A percentile compares a stretch with the other conserved stretches of the same genome.
Conservation (phyloP, 306 rosid genomes). For the Astragalus glycyphyllos region DNA sequence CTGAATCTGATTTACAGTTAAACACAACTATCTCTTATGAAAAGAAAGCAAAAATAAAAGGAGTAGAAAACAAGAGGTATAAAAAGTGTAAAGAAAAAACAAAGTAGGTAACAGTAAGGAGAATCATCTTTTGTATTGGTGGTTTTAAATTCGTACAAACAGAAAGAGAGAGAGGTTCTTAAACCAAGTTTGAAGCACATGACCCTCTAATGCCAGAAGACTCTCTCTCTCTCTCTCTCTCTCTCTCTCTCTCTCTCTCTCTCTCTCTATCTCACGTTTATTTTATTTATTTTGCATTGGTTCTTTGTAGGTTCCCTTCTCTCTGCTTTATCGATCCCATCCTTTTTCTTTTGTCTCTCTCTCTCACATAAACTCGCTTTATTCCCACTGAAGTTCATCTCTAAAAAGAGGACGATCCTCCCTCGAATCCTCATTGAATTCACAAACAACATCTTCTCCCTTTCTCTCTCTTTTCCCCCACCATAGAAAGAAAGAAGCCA, state of each 20-base stretch:
- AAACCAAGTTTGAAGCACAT: slow-evolving; percentile 82
- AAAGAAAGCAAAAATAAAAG: slow-evolving; percentile 47
- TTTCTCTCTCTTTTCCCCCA: slow-evolving; percentile 49
- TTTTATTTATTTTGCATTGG: slow-evolving; percentile 61
- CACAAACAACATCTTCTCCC: slow-evolving; percentile 63
- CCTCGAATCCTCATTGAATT: slow-evolving; percentile 81
- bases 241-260: too few species aligned
- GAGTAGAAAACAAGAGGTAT: slow-evolving; percentile 34
- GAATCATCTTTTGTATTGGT: slow-evolving; percentile 75
- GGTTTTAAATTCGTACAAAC: slow-evolving; percentile 74
- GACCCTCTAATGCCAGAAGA: slow-evolving; percentile 81
- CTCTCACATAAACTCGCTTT: slow-evolving; percentile 59
- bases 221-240: too few species aligned
- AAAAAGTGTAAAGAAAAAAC: slow-evolving; percentile 50
- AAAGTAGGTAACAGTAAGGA: slow-evolving; percentile 57
- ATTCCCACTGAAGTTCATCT: slow-evolving; percentile 81
- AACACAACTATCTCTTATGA: slow-evolving; percentile 11
- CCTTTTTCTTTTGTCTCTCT: slow-evolving; percentile 53
- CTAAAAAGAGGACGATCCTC: slow-evolving; percentile 87
- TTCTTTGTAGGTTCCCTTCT: slow-evolving; percentile 73
- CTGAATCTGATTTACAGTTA: slow-evolving; percentile 42
- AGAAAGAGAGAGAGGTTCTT: slow-evolving; percentile 56
- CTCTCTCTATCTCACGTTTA: slow-evolving; percentile 51
- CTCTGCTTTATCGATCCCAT: slow-evolving; percentile 68
- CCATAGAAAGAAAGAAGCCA: slow-evolving; percentile 67